These are phyloP conservation scores for Apium graveolens DNA, from an alignment of 129 eudicot species.

Conservation along the genomic window DNA sequence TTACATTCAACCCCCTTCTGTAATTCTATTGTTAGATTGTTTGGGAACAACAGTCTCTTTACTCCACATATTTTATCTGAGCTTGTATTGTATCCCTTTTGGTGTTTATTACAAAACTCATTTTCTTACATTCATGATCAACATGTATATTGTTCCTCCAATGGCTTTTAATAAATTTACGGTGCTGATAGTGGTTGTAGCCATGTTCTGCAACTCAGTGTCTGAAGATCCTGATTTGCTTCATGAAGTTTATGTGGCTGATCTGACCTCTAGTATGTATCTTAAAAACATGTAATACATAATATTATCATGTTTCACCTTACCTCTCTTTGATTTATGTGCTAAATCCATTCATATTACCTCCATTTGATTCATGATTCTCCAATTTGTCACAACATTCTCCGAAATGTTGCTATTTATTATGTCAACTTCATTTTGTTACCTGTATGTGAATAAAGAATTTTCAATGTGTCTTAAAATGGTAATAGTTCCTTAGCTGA, in stretches of 20 bases:
- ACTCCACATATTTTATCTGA: background rate
- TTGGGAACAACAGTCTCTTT: too few species aligned
- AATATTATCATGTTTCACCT: background rate
- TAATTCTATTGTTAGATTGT: too few species aligned
- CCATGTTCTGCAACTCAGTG: conserved; percentile 8
- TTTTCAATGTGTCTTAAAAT: too few species aligned
- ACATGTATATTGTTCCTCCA: conserved; percentile 1
- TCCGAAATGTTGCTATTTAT: background rate
- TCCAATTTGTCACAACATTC: background rate
- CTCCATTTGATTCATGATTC: background rate
- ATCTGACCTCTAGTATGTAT: conserved; percentile 52
- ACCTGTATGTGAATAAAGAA: background rate
- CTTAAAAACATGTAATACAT: background rate
- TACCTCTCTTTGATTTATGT: background rate
- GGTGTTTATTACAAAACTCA: background rate
- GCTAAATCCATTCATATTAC: background rate
- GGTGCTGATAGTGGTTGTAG: conserved; percentile 10
- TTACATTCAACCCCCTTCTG: too few species aligned
- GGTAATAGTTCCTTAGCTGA: conserved; percentile 38
- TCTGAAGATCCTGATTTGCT: conserved; percentile 62
- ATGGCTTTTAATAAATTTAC: conserved; percentile 8
- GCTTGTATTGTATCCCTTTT: background rate
- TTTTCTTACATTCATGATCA: background rate
- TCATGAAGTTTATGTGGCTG: conserved; percentile 82
- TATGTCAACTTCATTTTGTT: background rate